phyloP scores from a whole-genome alignment of 495 filamentous ascomycete species.

The Acidiella bohemica region DNA sequence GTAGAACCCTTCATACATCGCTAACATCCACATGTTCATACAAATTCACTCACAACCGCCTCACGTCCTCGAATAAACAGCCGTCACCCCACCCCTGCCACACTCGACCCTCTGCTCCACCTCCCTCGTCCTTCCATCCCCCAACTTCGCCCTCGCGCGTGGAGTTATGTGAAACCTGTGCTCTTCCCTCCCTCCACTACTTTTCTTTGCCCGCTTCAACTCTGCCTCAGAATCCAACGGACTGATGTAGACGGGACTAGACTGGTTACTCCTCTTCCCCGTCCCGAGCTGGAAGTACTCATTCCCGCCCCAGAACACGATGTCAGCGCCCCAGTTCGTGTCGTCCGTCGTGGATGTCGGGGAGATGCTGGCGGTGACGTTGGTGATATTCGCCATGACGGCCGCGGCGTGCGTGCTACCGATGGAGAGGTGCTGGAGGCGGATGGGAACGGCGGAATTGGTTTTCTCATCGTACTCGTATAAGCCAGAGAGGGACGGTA shows the following conservation, averaged over 20 bases:
- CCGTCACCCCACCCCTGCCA: slow-evolving; percentile 69
- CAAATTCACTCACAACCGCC: too few species aligned
- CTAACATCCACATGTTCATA: too few species aligned
- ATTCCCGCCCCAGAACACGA: slow-evolving; percentile 87
- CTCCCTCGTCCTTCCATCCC: slow-evolving; percentile 48
- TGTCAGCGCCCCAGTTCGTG: slow-evolving; percentile 72
- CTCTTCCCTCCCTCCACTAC: slow-evolving; percentile 37
- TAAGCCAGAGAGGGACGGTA: slow-evolving; percentile 69
- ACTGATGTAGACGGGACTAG: slow-evolving; percentile 61
- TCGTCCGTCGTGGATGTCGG: slow-evolving; percentile 43
- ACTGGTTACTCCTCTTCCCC: slow-evolving; percentile 68
- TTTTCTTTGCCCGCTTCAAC: slow-evolving; percentile 32
- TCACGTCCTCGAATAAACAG: slow-evolving; percentile 49
- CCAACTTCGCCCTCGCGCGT: slow-evolving; percentile 49
- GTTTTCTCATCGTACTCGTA: slow-evolving; percentile 70
- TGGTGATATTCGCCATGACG: slow-evolving; percentile 64
- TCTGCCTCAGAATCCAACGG: slow-evolving; percentile 47
- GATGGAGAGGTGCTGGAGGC: slow-evolving; percentile 52
- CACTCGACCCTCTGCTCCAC: slow-evolving; percentile 85
- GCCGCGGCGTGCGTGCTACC: slow-evolving; percentile 71
- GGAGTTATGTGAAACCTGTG: slow-evolving; percentile 82
- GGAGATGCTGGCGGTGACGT: slow-evolving; percentile 37
- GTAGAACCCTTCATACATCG: too few species aligned
- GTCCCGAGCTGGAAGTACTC: slow-evolving; percentile 88
- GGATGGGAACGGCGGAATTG: slow-evolving; percentile 59